phyloP scores from a whole-genome alignment of 257 asterid genomes.

The Nicotiana benthamiana region DNA sequence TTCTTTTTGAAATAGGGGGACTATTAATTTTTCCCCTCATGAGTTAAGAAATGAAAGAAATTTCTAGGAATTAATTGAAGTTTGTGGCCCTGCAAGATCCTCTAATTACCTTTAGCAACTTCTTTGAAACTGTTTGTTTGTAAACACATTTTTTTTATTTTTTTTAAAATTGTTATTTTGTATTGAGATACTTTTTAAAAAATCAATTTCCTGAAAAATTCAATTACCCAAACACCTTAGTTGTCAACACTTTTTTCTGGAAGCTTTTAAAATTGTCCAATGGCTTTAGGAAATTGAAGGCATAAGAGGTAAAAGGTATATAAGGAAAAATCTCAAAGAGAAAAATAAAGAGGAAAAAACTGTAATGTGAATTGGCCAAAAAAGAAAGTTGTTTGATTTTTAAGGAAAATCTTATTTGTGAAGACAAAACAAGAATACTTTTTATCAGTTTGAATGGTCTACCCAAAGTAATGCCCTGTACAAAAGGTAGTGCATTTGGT shows the following conservation, averaged over 20 bases:
- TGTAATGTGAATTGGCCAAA: background rate
- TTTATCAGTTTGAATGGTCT: background rate
- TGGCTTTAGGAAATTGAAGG: background rate
- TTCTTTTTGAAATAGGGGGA: too few species aligned
- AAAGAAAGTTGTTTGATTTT: background rate
- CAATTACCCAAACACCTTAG: background rate
- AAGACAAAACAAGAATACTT: background rate
- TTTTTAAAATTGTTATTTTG: background rate
- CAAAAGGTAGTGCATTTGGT: background rate
- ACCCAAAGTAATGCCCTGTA: too few species aligned
- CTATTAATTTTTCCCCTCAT: background rate
- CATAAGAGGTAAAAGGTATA: background rate
- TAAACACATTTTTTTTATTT: background rate
- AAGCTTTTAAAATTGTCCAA: background rate
- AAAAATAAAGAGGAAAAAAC: background rate
- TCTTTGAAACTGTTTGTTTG: background rate
- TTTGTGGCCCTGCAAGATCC: background rate
- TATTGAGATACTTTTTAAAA: background rate
- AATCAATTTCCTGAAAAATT: background rate
- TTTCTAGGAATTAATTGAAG: background rate
- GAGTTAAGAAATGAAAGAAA: background rate
- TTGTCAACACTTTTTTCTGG: background rate
- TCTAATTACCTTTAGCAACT: background rate
- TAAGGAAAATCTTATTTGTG: background rate
- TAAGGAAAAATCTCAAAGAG: background rate